These are phyloP conservation scores for Ceratocystis variospora DNA, from an alignment of 2,329 filamentous ascomycete genomes.

Conservation along the genomic window DNA sequence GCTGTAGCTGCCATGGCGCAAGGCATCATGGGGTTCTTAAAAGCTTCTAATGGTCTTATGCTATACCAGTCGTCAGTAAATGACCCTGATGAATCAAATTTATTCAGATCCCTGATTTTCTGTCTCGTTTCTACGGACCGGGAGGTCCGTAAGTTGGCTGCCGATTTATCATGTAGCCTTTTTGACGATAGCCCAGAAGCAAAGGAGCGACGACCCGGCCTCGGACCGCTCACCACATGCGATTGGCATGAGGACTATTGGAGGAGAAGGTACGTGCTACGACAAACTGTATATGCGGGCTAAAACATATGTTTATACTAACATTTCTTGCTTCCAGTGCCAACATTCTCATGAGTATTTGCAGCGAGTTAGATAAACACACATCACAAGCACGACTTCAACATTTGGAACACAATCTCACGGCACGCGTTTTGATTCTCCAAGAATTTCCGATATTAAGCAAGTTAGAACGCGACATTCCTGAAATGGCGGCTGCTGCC, in stretches of 20 bases:
- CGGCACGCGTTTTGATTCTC: slow-evolving; percentile 40
- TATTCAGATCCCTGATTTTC: slow-evolving; percentile 33
- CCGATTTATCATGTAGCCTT: slow-evolving; percentile 35
- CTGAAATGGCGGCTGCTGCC: slow-evolving; percentile 39
- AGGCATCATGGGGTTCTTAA: slow-evolving; percentile 44
- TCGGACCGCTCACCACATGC: slow-evolving; percentile 28
- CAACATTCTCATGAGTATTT: slow-evolving; percentile 13
- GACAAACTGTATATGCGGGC: too few species aligned
- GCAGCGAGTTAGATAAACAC: slow-evolving; percentile 16
- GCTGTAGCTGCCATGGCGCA: slow-evolving; percentile 33
- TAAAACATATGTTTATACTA: too few species aligned
- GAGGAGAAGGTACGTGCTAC: slow-evolving; percentile 35
- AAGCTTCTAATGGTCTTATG: slow-evolving; percentile 30
- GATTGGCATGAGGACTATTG: slow-evolving; percentile 36
- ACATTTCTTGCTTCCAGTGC: slow-evolving; percentile 8
- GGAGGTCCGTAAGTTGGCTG: slow-evolving; percentile 35
- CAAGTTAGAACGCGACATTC: slow-evolving; percentile 39
- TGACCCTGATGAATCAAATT: slow-evolving; percentile 12
- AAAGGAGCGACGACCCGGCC: slow-evolving; percentile 27
- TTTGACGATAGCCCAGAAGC: slow-evolving; percentile 29
- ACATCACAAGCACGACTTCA: slow-evolving; percentile 13
- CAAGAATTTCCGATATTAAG: slow-evolving; percentile 25
- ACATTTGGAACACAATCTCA: slow-evolving; percentile 36
- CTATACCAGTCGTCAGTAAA: slow-evolving; percentile 22
- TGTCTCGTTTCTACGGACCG: slow-evolving; percentile 41